phyloP scores from a whole-genome alignment of 495 filamentous ascomycete species.

The Penicillium chermesinum region DNA sequence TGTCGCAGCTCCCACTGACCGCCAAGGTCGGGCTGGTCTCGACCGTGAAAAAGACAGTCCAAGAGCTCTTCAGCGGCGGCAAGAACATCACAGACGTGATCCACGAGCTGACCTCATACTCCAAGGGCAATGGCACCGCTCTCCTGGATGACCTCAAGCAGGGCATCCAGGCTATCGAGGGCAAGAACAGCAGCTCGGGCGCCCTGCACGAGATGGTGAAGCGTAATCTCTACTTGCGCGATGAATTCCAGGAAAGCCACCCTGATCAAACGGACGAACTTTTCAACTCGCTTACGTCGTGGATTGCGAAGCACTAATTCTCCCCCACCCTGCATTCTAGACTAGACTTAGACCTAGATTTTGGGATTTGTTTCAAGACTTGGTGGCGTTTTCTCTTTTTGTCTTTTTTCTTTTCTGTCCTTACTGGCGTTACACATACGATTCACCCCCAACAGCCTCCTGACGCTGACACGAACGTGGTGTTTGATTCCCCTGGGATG shows the following conservation, averaged over 20 bases:
- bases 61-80: slow-evolving; percentile 12
- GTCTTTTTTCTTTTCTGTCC: background rate
- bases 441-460: slow-evolving; percentile 2
- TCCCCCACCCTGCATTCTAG: background rate
- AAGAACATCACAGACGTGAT: background rate
- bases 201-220: slow-evolving; percentile 6
- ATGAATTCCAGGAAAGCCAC: slow-evolving; percentile 11
- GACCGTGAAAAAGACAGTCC: slow-evolving; percentile 32
- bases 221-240: slow-evolving; percentile 13
- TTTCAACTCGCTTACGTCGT: slow-evolving; percentile 9
- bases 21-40: slow-evolving; percentile 27
- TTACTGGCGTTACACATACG: background rate
- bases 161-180: background rate
- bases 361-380: background rate
- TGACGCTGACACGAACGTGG: slow-evolving; percentile 21
- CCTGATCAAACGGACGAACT: slow-evolving; percentile 16
- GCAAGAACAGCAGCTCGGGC: background rate
- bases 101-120: background rate
- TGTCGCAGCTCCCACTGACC: slow-evolving; percentile 30
- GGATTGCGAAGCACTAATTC: slow-evolving; percentile 1
- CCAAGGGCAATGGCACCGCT: background rate
- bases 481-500: slow-evolving; percentile 13
- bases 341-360: slow-evolving; percentile 3
- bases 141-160: slow-evolving; percentile 6
- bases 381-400: background rate